Evolutionary conservation across 371 early-diverging fungal species (phyloP).

Genomic region (Sporodiniella umbellata): DNA sequence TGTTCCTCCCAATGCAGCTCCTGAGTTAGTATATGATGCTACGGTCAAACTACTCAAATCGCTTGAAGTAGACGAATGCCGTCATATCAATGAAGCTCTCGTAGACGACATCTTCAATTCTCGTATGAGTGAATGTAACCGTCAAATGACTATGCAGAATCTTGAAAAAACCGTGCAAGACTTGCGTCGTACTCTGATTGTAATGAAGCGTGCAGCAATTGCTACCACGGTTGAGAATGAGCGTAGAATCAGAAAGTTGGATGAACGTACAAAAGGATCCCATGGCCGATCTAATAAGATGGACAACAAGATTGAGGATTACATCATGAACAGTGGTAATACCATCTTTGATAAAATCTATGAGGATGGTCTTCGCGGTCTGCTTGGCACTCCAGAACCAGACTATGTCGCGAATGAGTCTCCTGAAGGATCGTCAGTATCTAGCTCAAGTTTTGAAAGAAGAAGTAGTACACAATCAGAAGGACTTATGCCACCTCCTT

Average conservation of each 20-base stretch:
- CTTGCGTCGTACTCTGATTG: conserved; percentile 69
- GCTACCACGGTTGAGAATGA: conserved; percentile 78
- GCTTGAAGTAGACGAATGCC: conserved; percentile 67
- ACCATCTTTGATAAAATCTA: conserved; percentile 64
- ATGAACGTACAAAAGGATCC: conserved; percentile 29
- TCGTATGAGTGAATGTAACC: conserved; percentile 61
- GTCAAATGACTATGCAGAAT: conserved; percentile 58
- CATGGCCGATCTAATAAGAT: conserved; percentile 9
- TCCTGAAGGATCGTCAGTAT: conserved; percentile 21
- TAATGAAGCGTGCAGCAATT: conserved; percentile 80
- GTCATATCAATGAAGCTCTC: conserved; percentile 66
- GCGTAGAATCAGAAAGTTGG: conserved; percentile 68
- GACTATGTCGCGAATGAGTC: conserved; percentile 9
- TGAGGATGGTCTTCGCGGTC: conserved; percentile 53
- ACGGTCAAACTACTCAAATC: conserved; percentile 67
- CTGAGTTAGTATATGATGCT: conserved; percentile 59
- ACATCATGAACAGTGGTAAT: conserved; percentile 40
- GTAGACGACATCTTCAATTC: conserved; percentile 79
- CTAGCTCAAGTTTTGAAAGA: conserved; percentile 23
- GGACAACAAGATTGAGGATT: conserved; percentile 46
- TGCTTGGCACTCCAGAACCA: conserved; percentile 25
- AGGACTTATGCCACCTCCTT: conserved; percentile 20
- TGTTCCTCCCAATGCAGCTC: conserved; percentile 52
- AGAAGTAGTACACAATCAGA: conserved; percentile 23
- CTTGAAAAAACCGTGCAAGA: conserved; percentile 72